These are phyloP conservation scores for Dacryopinax primogenitus DNA, from an alignment of 768 basidiomycete genomes.

Conservation along the genomic window DNA sequence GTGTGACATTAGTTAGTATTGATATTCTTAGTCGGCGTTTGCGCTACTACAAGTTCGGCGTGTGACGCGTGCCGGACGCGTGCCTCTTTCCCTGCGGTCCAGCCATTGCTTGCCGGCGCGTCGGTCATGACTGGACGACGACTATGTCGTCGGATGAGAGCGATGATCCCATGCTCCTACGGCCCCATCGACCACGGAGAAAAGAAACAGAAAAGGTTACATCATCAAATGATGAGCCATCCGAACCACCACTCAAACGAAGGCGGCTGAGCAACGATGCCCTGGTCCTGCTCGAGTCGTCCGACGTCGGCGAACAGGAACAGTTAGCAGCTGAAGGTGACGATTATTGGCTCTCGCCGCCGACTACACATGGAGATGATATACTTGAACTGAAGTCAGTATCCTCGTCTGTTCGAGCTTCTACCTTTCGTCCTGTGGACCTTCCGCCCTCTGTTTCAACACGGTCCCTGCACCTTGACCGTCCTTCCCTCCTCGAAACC, in stretches of 20 bases:
- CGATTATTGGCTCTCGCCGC: conserved; percentile 7
- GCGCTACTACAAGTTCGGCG: too few relatives aligned
- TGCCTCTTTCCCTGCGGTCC: not conserved
- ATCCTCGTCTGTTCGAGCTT: too few relatives aligned
- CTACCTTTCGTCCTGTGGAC: too few relatives aligned
- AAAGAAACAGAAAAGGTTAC: not conserved
- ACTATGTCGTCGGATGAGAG: conserved; percentile 7
- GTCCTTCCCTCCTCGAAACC: too few relatives aligned
- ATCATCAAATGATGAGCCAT: not conserved
- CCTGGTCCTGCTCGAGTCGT: conserved; percentile 46
- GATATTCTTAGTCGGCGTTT: too few relatives aligned
- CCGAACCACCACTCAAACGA: not conserved
- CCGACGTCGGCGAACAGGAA: conserved; percentile 49
- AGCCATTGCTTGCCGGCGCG: too few relatives aligned
- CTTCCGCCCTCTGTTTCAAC: too few relatives aligned
- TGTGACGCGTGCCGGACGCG: conserved; percentile 6
- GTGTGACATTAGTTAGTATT: too few relatives aligned
- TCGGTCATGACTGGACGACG: not conserved
- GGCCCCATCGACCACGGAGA: not conserved
- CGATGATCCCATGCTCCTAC: not conserved
- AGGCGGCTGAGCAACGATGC: conserved; percentile 17
- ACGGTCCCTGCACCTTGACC: too few relatives aligned
- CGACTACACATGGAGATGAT: not conserved
- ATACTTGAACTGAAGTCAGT: not conserved
- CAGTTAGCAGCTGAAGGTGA: conserved; percentile 22